A percentile compares a stretch with the other conserved stretches of the same genome.
phyloP scores from a whole-genome alignment of 768 basidiomycete species.

The Trametes villosa region DNA sequence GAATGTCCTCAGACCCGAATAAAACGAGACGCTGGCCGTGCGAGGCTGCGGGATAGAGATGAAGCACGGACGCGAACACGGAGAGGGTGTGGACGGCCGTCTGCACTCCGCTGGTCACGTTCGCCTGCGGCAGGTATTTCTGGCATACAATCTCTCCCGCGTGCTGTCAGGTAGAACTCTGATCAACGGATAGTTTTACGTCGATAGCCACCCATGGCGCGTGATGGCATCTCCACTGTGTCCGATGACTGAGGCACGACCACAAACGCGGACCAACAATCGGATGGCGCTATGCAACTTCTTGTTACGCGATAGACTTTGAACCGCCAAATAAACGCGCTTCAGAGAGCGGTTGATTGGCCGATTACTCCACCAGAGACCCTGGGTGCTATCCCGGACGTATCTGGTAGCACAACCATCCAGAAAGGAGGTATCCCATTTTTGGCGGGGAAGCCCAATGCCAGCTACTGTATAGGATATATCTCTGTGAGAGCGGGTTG shows the following conservation, averaged over 20 bases:
- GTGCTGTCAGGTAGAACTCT: neutral
- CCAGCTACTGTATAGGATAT: too few relatives aligned
- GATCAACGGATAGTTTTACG: neutral
- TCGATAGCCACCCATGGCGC: neutral
- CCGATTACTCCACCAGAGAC: too few relatives aligned
- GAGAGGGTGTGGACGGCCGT: neutral
- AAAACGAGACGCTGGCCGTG: neutral
- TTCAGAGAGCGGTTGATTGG: too few relatives aligned
- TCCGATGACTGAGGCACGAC: neutral
- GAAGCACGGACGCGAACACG: neutral
- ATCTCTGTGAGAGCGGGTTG: too few relatives aligned
- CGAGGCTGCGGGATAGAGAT: neutral
- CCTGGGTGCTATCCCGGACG: too few relatives aligned
- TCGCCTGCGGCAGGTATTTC: too few relatives aligned
- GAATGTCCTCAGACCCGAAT: neutral
- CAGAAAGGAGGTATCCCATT: too few relatives aligned
- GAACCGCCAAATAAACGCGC: too few relatives aligned
- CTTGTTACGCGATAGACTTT: too few relatives aligned
- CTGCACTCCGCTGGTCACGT: neutral
- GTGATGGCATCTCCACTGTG: neutral
- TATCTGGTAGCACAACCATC: too few relatives aligned
- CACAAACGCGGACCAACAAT: neutral
- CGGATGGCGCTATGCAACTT: neutral
- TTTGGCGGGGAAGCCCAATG: too few relatives aligned
- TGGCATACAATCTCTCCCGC: neutral